Conservation (phyloP, 352 stramenopile species). For the Phytopythium ostracodes region DNA sequence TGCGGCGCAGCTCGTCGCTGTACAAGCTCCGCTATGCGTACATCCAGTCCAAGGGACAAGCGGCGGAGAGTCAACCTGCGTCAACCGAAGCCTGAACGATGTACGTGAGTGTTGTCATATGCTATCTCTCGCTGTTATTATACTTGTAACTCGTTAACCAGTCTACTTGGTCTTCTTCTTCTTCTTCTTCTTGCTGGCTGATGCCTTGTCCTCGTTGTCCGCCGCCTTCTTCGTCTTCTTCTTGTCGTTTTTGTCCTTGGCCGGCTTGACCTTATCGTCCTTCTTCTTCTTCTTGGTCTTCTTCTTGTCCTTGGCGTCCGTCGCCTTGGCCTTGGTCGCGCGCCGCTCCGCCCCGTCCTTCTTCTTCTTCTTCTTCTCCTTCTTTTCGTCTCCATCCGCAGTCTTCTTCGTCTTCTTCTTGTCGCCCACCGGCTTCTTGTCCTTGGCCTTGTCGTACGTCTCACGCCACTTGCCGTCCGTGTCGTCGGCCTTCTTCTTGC, state of each 20-base stretch:
- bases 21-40: not conserved
- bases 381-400: constrained; percentile 27
- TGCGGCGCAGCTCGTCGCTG: not conserved
- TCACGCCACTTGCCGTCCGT: constrained; percentile 72
- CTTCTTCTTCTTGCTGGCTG: constrained; percentile 12
- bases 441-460: constrained; percentile 65
- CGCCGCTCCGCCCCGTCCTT: constrained; percentile 14
- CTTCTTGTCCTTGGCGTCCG: constrained; percentile 13
- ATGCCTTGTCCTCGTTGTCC: constrained; percentile 9
- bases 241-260: constrained; percentile 14
- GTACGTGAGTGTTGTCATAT: too few relatives aligned
- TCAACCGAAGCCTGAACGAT: too few relatives aligned
- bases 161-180: constrained; percentile 7
- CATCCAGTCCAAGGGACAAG: not conserved
- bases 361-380: constrained; percentile 32
- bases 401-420: constrained; percentile 40
- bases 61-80: too few relatives aligned
- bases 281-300: constrained; percentile 17
- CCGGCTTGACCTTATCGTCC: constrained; percentile 12
- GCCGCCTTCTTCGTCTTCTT: constrained; percentile 21
- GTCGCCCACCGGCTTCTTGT: constrained; percentile 48
- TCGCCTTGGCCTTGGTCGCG: constrained; percentile 16
- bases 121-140: too few relatives aligned
- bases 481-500: constrained; percentile 16
- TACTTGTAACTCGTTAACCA: not conserved